These are phyloP conservation scores for Sclerotinia subarctica DNA, from an alignment of 2,329 filamentous ascomycete species.

Conservation along the genomic window DNA sequence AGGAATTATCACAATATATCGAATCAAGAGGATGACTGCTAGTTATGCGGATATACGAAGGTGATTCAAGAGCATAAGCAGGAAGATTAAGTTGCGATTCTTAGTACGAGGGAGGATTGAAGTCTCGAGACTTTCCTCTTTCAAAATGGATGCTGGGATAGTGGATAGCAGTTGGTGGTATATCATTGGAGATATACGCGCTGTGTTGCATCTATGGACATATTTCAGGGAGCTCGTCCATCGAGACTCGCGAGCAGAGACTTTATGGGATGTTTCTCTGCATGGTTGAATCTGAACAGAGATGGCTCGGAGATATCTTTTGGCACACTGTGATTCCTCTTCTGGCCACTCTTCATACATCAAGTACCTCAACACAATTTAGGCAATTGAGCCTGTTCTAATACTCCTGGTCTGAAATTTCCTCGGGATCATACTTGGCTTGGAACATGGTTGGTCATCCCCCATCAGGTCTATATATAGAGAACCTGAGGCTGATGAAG, in stretches of 20 bases:
- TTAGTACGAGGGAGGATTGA: background rate
- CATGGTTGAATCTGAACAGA: no score
- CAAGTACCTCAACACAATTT: no score
- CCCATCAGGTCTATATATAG: background rate
- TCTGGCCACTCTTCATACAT: background rate
- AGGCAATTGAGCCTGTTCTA: background rate
- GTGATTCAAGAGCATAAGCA: background rate
- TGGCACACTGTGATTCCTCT: background rate
- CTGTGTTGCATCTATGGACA: background rate
- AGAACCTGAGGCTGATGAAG: no score
- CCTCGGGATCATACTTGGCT: background rate
- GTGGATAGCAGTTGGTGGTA: background rate
- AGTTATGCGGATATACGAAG: background rate
- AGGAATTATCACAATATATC: background rate
- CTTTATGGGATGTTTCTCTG: background rate
- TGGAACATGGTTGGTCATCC: background rate
- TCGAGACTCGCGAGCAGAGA: background rate
- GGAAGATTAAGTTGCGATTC: background rate
- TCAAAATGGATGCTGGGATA: no score
- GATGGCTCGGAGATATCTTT: background rate
- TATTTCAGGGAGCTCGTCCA: no score
- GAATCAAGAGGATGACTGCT: background rate
- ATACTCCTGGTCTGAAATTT: background rate
- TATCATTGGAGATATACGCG: background rate
- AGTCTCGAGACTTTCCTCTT: background rate